Evolutionary conservation across 768 basidiomycete species (phyloP), one percentile per base, ranked within the genome.

Genomic region (Amanita muscaria): DNA sequence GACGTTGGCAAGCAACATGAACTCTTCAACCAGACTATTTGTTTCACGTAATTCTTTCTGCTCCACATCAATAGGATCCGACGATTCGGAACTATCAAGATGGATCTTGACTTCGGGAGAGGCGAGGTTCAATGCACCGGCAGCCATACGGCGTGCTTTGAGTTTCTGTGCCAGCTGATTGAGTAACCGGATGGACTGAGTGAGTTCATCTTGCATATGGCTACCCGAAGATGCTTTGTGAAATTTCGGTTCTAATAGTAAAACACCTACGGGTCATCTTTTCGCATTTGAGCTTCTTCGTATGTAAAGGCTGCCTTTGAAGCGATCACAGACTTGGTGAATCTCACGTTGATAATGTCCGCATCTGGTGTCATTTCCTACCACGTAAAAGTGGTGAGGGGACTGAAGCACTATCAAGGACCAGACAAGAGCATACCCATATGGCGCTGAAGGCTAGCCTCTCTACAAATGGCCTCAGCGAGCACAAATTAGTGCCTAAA

Each of bases 21-120:
- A 97, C 62, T 98, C 96, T 62, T 99, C 96, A 2, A 98, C 96
- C 5, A 98, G 67, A 51, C 88, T 91, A 59, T 98, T 98, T 7
- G 96, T 99, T 65, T 98, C 93, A 22, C 76, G 68, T 57, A 87
- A 59, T 55, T 89, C 84, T 61, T 98, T 98, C 60, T 93, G 91
- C 64, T 97, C 91, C 8, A 99, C 93, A 50, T 97, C 94, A 50
- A 97, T 88, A 0, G 94, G 94, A 52, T 96, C 92, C 2, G 90
- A 86, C 0, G 87, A 88, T 60, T 98, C 96, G 1, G 91, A 72
- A 51, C 85, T 89, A 56, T 96, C 89, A 12, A 98, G 71, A 53
- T 97, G 83, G 50, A 99, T 97, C 61, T 93, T 97, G 62, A 99
- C 88, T 70, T 99, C 96, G 0, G 96, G 94, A 0, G 96, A 98